Evolutionary conservation across 2,329 filamentous ascomycete genomes (phyloP), one percentile per base, ranked within the genome.

Genomic region (Corinectria fuckeliana): DNA sequence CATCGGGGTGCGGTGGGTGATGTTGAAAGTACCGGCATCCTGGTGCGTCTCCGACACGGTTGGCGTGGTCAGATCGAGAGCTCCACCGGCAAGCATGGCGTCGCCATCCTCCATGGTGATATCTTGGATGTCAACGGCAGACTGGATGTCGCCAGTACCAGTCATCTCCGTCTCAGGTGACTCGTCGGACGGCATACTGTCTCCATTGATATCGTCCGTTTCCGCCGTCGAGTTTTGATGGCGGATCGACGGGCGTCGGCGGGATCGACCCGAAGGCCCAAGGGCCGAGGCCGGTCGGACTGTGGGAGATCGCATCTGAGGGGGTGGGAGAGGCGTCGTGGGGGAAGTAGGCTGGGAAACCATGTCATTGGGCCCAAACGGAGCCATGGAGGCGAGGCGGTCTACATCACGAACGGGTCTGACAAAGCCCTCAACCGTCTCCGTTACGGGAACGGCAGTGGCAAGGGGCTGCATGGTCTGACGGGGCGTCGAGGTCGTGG

Each of bases 211-310:
- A 74, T 97, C 94, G 71, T 98, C 93, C 7, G 89, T 87, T 66
- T 97, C 94, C 5, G 88, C 91, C n/a, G 91, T 95, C 16, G 94
- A 97, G 63, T 90, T 87, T 71, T 97, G 93, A 71, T 97, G 94
- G 58, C 92, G 88, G 67, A 97, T 95, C 0, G 92, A 93, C 30
- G 93, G 92, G 32, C 93, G 86, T 69, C 91, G 84, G 50, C 90
- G 84, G 16, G 85, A 80, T 58, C 88, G 82, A 42, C 78, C 78
- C 4, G 81, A 78, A 3, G 84, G 81, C 2, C 82, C 82, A 20
- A 82, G 78, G 64, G 78, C 82, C 44, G 82, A 85, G 18, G 77
- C 81, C 23, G 81, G 82, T 61, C 79, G 85, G 59, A 82, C 81
- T 9, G 82, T 82, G 5, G 85, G 83, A 32, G 86, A 85, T 14